Evolutionary conservation across 148 eudicot species (phyloP), one percentile per base, ranked within the genome.

Genomic region (Spergularia marina): DNA sequence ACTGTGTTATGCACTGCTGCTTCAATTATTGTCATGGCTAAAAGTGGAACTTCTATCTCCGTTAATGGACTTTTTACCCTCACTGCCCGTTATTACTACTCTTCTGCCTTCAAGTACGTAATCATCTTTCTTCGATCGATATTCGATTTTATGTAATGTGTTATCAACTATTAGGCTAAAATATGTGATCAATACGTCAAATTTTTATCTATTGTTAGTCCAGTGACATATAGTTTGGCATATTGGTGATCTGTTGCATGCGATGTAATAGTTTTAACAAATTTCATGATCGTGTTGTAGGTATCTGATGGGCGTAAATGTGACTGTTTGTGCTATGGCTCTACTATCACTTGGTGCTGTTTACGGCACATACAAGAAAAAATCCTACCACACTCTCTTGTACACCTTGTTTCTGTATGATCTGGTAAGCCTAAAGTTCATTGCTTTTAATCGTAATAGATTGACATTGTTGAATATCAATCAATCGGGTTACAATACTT

Each of bases 81-180:
- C 34, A 10, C 14, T 2, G 74, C 68, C 20, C 64, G 44, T 64
- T 77, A 68, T 21, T n/a, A 7, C 17, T 70, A 59, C 53, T 69
- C 68, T 25, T 34, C 79, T 23, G 79, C 74, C 30, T 59, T 76
- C 74, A 76, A 72, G 80, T 77, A 77, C n/a, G 36, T 30, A 30
- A 30, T 30, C 36, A 30, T 30, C 36, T 30, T 30, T 30, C 36
- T 30, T 30, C 36, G 36, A 30, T 3, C 36, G 36, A 30, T 30
- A 30, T 30, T 30, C 36, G 36, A 30, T 30, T 30, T 30, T 30
- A 30, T 30, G 4, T 30, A 30, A 30, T 30, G 36, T 30, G 36
- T 30, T 30, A 30, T 30, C 36, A 3, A 30, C 36, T 0, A 2
- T 30, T 3, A 30, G 1, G 3, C 36, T 3, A 30, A 30, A 30